phyloP scores from a whole-genome alignment of 2,329 filamentous ascomycete species.

The Rutstroemia sp. region DNA sequence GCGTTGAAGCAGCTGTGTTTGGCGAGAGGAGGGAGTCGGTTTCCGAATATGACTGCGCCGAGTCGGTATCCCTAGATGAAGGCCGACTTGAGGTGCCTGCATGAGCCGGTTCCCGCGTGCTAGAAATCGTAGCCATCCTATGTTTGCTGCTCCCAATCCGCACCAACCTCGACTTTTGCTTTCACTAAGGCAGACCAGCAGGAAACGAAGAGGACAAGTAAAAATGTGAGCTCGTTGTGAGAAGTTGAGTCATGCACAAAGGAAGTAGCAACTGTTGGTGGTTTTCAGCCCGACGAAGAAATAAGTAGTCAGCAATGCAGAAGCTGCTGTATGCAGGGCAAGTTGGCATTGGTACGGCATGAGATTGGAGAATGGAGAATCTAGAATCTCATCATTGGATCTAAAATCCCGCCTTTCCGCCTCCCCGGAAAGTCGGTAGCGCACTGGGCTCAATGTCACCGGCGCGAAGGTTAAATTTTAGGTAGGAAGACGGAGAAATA shows the following conservation, averaged over 20 bases:
- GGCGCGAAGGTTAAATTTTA: no score
- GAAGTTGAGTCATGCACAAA: no score
- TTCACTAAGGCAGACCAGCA: no score
- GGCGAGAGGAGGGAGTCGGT: slow-evolving; percentile 6
- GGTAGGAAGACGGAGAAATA: no score
- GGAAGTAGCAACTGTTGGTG: no score
- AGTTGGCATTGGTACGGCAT: neutral
- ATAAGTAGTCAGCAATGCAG: neutral
- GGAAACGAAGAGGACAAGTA: no score
- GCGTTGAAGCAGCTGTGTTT: neutral
- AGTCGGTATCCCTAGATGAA: neutral
- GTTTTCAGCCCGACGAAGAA: neutral
- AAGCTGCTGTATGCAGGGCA: neutral
- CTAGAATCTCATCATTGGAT: slow-evolving; percentile 1
- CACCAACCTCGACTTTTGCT: no score
- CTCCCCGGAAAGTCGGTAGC: neutral
- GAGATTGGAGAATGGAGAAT: no score
- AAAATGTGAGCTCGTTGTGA: no score
- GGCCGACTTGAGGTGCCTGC: neutral
- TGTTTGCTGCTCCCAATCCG: no score
- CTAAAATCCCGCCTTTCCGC: slow-evolving; percentile 1
- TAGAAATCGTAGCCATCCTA: no score
- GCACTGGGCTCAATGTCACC: no score
- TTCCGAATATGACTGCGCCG: slow-evolving; percentile 2
- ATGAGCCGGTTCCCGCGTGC: neutral